Evolutionary conservation across 164 flowering plant genomes (phyloP).

Genomic region (Nymphaea colorata): DNA sequence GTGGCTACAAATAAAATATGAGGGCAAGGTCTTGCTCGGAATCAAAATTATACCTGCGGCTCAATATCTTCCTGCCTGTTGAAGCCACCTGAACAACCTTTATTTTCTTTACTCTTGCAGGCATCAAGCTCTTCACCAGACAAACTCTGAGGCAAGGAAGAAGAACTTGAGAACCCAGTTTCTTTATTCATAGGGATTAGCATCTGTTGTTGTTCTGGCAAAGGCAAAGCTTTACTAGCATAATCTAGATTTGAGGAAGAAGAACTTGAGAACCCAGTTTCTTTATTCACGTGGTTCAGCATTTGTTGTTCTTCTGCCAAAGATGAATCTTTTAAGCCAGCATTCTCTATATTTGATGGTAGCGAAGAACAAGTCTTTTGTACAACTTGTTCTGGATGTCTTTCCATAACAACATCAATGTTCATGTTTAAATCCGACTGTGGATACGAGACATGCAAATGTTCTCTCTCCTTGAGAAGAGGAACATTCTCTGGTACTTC

Average conservation of each 20-base stretch:
- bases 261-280: neutral
- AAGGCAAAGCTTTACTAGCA: neutral
- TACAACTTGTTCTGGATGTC: too few species aligned
- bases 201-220: neutral
- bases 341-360: neutral
- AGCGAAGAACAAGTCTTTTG: too few species aligned
- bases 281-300: neutral
- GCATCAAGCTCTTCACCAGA: neutral
- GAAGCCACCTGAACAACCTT: neutral
- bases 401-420: too few species aligned
- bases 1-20: too few species aligned
- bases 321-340: neutral
- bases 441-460: too few species aligned
- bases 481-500: conserved; percentile 28
- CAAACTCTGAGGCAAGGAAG: neutral
- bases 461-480: conserved; percentile 17
- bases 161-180: neutral
- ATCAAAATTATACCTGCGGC: neutral
- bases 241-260: too few species aligned
- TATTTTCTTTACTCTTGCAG: neutral
- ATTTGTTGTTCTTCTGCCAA: neutral
- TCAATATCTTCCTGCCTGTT: neutral
- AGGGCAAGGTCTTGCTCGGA: too few species aligned
- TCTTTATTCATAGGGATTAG: neutral
- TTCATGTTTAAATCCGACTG: neutral